A percentile compares a stretch with the other conserved stretches of the same genome.
phyloP scores from a whole-genome alignment of 2,329 filamentous ascomycete species.

The Paramyrothecium sp. region DNA sequence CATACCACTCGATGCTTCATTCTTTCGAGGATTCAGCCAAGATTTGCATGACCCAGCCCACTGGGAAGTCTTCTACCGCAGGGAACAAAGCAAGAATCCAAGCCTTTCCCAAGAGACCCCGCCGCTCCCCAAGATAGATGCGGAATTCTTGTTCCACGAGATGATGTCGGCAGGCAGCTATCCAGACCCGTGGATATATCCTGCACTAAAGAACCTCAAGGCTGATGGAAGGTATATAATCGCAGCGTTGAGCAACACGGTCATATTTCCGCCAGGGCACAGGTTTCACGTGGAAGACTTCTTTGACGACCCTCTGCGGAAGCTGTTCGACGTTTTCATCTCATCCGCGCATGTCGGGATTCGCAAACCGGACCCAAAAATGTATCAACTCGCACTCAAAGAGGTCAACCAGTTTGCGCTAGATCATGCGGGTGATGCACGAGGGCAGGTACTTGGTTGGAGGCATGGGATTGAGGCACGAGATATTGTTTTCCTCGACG shows the following conservation, averaged over 20 bases:
- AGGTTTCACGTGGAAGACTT: conserved; percentile 55
- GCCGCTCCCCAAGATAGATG: conserved; percentile 71
- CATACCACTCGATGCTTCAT: conserved; percentile 69
- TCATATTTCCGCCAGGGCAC: conserved; percentile 78
- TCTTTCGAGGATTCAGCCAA: conserved; percentile 72
- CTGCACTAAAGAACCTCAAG: conserved; percentile 70
- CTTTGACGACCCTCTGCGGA: conserved; percentile 55
- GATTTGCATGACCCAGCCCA: conserved; percentile 67
- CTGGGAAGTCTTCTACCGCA: conserved; percentile 67
- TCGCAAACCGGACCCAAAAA: conserved; percentile 79
- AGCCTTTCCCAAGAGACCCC: conserved; percentile 45
- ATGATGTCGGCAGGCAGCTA: conserved; percentile 78
- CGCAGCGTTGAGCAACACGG: conserved; percentile 85
- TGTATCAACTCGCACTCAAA: conserved; percentile 73
- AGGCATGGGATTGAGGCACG: conserved; percentile 50
- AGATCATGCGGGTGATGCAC: conserved; percentile 40
- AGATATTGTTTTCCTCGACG: conserved; percentile 86
- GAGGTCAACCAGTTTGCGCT: conserved; percentile 63
- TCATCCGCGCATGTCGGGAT: conserved; percentile 83
- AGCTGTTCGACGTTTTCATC: conserved; percentile 82
- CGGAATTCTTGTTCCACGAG: conserved; percentile 77
- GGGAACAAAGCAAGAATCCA: conserved; percentile 40
- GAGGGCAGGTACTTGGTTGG: conserved; percentile 42
- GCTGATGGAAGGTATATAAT: conserved; percentile 66
- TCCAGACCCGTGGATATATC: conserved; percentile 86